Conservation (phyloP, 768 basidiomycete species). For the Rhodotorula diobovata region DNA sequence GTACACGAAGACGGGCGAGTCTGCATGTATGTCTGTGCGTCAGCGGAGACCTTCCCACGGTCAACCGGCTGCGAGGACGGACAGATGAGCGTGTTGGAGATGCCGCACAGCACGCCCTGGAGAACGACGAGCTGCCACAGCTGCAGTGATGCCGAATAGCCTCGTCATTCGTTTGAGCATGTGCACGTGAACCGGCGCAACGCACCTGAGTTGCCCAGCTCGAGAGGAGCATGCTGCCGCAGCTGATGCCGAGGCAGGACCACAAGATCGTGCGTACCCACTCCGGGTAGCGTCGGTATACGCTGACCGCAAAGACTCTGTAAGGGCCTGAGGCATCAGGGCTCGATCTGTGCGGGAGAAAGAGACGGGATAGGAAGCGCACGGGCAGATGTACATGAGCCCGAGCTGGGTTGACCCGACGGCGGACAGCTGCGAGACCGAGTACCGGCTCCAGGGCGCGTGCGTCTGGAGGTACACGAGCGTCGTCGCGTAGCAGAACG, state of each 20-base stretch:
- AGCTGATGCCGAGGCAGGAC: neutral
- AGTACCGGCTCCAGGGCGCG: neutral
- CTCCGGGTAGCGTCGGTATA: slow-evolving; percentile 27
- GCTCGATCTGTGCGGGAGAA: neutral
- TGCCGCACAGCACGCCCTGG: slow-evolving; percentile 25
- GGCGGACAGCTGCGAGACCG: slow-evolving; percentile 8
- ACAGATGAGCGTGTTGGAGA: slow-evolving; percentile 14
- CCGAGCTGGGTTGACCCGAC: slow-evolving; percentile 11
- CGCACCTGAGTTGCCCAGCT: slow-evolving; percentile 16
- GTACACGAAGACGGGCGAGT: slow-evolving; percentile 15
- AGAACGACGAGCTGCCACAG: slow-evolving; percentile 33
- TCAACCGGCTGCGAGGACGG: no score
- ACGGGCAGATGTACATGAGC: neutral
- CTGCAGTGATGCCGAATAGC: neutral
- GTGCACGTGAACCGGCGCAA: neutral
- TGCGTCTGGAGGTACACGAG: slow-evolving; percentile 20
- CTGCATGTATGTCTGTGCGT: no score
- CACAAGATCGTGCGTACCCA: neutral
- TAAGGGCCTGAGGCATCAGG: neutral
- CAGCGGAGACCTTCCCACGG: no score
- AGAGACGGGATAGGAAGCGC: neutral
- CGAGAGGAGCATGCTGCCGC: slow-evolving; percentile 1
- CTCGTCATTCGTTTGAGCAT: neutral
- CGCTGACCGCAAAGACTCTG: slow-evolving; percentile 6
- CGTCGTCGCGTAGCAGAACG: slow-evolving; percentile 10